Base-by-base conservation (phyloP, 352 stramenopile genomes). In the Phytopythium ostracodes region DNA sequence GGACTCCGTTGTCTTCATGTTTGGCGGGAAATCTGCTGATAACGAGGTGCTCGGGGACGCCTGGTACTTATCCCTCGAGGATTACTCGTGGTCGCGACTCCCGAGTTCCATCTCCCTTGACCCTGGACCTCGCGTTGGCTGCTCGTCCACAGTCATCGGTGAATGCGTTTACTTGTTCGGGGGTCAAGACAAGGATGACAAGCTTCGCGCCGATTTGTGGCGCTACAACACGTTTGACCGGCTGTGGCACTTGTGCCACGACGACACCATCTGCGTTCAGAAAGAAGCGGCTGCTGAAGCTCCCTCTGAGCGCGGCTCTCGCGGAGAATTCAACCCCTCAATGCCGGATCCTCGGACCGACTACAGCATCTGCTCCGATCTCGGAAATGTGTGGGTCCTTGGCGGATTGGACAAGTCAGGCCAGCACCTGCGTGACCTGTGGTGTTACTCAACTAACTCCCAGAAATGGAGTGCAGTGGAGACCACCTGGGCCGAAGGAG, bases 181-280 rank as follows among this genome's bases (percentile, higher is more conserved):
- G 43, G 87, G 87, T 1, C 69, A 88, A 60, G 86, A 94, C 65
- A 84, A 84, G 44, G 86, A 92, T 66, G 84, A 91, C 50, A 89
- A 87, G 40, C 69, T 88, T 20, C 73, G 85, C 31, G 79, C 85
- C 4, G 87, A 94, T 59, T 64, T 96, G 18, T 96, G 87, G 87
- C 67, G 83, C 17, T 94, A 93, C 61, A 94, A 94, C 61, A 91
- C 84, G 2, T 96, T 96, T 64, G 87, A 96, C 58, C 84, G 86
- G 20, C 68, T 92, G 31, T 96, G 87, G 87, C 78, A 94, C 59
- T 73, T 96, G 43, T 94, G 82, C 31, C 73, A 94, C 56, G 85
- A 94, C 38, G 87, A 96, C 62, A 88, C 81, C 60, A 88, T 94
- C 40, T 73, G 63, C 11, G 72, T 44, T 27, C 68, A 62, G 5